Evolutionary conservation across 371 early-diverging fungal genomes (phyloP).

Genomic region (Batkoa obscura): DNA sequence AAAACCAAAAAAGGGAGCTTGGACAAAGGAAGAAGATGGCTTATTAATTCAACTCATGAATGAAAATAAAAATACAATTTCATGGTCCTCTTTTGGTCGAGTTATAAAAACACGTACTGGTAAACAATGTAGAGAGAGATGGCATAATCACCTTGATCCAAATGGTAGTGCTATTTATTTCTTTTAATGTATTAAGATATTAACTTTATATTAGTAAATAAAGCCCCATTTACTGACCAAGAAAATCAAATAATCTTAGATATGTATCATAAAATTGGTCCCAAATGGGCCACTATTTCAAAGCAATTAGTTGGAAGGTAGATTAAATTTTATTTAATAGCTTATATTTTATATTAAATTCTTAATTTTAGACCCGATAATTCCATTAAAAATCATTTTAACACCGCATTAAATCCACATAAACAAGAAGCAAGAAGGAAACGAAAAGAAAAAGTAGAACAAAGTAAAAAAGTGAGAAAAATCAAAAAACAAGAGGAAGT

Average conservation of each 20-base stretch:
- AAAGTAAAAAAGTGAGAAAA: too few species aligned
- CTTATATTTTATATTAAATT: background rate
- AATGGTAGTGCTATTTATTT: background rate
- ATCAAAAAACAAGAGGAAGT: too few species aligned
- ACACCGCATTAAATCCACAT: conserved; percentile 14
- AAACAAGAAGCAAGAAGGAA: too few species aligned
- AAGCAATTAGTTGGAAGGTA: conserved; percentile 16
- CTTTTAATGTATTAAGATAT: too few species aligned
- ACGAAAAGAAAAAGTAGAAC: too few species aligned
- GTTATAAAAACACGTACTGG: conserved; percentile 15
- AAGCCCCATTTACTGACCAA: conserved; percentile 15
- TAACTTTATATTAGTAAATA: conserved; percentile 7
- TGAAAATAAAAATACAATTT: conserved; percentile 12
- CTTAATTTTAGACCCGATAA: conserved; percentile 10
- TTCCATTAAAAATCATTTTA: conserved; percentile 19
- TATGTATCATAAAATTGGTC: conserved; percentile 12
- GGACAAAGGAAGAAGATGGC: conserved; percentile 11
- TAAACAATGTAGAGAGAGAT: conserved; percentile 17
- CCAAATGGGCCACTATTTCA: conserved; percentile 19
- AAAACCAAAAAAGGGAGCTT: background rate
- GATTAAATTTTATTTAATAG: background rate
- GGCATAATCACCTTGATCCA: conserved; percentile 17
- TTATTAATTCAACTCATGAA: conserved; percentile 12
- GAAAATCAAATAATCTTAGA: conserved; percentile 15
- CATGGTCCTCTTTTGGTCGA: conserved; percentile 15